phyloP scores from a whole-genome alignment of 352 stramenopile species.

The Phytophthora niederhauseri region DNA sequence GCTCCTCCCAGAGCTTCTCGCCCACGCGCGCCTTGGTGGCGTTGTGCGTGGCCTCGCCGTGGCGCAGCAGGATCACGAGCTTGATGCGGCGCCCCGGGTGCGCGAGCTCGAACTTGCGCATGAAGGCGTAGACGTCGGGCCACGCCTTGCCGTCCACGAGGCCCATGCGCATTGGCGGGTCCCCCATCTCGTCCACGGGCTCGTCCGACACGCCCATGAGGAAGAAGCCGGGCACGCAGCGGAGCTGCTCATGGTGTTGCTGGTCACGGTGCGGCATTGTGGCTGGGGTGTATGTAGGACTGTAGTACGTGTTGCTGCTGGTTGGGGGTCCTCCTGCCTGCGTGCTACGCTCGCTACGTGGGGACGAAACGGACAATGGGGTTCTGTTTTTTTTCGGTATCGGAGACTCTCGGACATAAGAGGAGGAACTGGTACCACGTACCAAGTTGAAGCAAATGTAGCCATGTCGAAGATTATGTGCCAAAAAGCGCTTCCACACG shows the following conservation, averaged over 20 bases:
- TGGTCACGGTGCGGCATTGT: not conserved
- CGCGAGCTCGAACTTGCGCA: constrained; percentile 33
- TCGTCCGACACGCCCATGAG: constrained; percentile 42
- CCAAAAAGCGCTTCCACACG: too few species aligned
- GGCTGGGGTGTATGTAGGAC: too few species aligned
- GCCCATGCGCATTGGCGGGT: constrained; percentile 46
- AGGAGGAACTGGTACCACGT: not conserved
- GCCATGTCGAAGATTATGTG: not conserved
- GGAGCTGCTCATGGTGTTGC: constrained; percentile 19
- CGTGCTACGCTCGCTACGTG: constrained; percentile 5
- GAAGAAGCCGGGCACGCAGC: constrained; percentile 51
- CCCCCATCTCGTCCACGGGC: constrained; percentile 37
- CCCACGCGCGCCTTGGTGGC: constrained; percentile 65
- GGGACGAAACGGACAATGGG: constrained; percentile 24
- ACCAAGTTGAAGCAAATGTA: constrained; percentile 11
- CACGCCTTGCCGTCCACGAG: constrained; percentile 50
- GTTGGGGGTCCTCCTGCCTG: not conserved
- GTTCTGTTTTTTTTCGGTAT: constrained; percentile 17
- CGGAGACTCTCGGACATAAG: constrained; percentile 2
- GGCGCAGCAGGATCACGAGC: constrained; percentile 65
- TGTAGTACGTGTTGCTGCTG: too few species aligned
- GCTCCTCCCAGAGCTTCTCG: constrained; percentile 50
- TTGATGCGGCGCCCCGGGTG: constrained; percentile 38
- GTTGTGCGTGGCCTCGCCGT: constrained; percentile 75
- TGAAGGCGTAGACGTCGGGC: constrained; percentile 44